Percentiles rank a stretch among this genome's conserved stretches.
These are phyloP conservation scores for Fusarium citri DNA, from an alignment of 2,329 filamentous ascomycete genomes.

Conservation along the genomic window DNA sequence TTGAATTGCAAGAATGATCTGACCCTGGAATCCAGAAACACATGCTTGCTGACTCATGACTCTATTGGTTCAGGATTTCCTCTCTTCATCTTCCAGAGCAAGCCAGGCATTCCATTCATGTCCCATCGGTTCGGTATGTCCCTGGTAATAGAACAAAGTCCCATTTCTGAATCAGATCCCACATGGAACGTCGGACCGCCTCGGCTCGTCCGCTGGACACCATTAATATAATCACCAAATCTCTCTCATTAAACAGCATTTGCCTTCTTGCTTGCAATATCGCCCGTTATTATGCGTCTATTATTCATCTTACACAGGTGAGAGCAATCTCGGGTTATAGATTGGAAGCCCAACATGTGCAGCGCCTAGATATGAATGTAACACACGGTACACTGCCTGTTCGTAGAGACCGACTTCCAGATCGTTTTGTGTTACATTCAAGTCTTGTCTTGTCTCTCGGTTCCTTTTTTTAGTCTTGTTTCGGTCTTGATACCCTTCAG, in stretches of 20 bases:
- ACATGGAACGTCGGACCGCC: slow-evolving; percentile 26
- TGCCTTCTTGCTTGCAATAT: slow-evolving; percentile 1
- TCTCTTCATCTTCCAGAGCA: neutral
- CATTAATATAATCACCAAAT: slow-evolving; percentile 16
- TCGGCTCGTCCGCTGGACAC: slow-evolving; percentile 14
- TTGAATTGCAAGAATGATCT: neutral
- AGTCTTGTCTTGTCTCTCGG: slow-evolving; percentile 4
- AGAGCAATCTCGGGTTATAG: slow-evolving; percentile 19
- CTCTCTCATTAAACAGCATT: neutral
- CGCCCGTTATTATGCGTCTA: slow-evolving; percentile 12
- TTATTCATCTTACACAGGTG: neutral
- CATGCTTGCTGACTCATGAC: neutral
- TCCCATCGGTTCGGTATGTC: neutral
- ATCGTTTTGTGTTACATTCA: slow-evolving; percentile 7
- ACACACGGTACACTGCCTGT: neutral
- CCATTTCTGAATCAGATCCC: neutral
- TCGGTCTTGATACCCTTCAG: slow-evolving; percentile 40
- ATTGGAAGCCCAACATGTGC: slow-evolving; percentile 3
- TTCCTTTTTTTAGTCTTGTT: slow-evolving; percentile 31
- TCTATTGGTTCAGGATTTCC: neutral
- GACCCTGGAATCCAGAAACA: neutral
- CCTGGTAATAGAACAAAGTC: neutral
- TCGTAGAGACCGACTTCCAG: neutral
- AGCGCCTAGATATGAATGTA: neutral
- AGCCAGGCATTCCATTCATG: neutral